phyloP scores from a whole-genome alignment of 768 basidiomycete species.

The Suillus alpinus region DNA sequence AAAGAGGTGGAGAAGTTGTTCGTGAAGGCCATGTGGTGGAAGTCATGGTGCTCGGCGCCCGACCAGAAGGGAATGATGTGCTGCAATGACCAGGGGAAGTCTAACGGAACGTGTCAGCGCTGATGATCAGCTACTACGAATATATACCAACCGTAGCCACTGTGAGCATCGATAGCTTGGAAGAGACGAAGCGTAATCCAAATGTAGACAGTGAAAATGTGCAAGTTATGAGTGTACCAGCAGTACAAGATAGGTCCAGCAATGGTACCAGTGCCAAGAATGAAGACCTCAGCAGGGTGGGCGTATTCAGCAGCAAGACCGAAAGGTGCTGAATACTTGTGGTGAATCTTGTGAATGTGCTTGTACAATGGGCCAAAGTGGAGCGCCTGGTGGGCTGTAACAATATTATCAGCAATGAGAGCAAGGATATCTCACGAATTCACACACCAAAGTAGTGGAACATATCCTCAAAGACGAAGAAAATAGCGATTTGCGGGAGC shows the following conservation, averaged over 20 bases:
- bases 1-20: slow-evolving; percentile 95
- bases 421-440: background rate
- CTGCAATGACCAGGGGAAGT: slow-evolving; percentile 97
- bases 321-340: slow-evolving; percentile 96
- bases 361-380: slow-evolving; percentile 85
- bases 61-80: slow-evolving; percentile 95
- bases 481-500: slow-evolving; percentile 74
- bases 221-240: slow-evolving; percentile 66
- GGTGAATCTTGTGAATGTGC: slow-evolving; percentile 95
- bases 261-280: slow-evolving; percentile 91
- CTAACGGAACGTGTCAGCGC: slow-evolving; percentile 31
- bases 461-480: slow-evolving; percentile 95
- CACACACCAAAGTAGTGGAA: slow-evolving; percentile 84
- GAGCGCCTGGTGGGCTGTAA: slow-evolving; percentile 79
- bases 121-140: background rate
- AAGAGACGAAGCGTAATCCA: slow-evolving; percentile 94
- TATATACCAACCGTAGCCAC: slow-evolving; percentile 74
- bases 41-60: slow-evolving; percentile 96
- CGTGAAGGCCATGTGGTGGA: slow-evolving; percentile 95
- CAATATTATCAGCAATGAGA: slow-evolving; percentile 2
- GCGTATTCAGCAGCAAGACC: slow-evolving; percentile 98
- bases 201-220: slow-evolving; percentile 89
- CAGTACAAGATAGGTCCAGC: slow-evolving; percentile 86
- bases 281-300: slow-evolving; percentile 94
- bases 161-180: slow-evolving; percentile 97